Conservation (phyloP, 176 grass and related monocot genomes). For the Eragrostis nindensis region DNA sequence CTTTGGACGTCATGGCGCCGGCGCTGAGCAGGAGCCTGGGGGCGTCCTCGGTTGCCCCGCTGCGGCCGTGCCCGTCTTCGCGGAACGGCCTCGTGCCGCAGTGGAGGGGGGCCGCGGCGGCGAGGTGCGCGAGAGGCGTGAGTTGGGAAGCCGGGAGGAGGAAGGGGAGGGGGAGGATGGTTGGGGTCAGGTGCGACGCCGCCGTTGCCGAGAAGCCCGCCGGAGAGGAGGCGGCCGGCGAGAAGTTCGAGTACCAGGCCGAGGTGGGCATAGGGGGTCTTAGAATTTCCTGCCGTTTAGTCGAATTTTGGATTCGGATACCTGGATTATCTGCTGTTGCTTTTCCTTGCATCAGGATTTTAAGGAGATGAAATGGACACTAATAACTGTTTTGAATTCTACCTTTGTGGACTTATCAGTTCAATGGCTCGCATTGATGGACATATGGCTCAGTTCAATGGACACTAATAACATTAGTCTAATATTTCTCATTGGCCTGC, state of each 20-base stretch:
- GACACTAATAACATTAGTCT: too few relatives aligned
- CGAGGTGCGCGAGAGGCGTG: conserved; percentile 41
- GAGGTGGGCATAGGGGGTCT: conserved; percentile 46
- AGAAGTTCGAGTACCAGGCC: conserved; percentile 96
- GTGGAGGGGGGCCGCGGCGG: background rate
- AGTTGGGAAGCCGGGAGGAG: conserved; percentile 50
- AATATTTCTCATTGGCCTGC: conserved; percentile 32
- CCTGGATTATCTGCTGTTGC: conserved; percentile 1
- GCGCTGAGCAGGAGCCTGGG: conserved; percentile 64
- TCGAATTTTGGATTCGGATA: background rate
- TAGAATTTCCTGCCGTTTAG: background rate
- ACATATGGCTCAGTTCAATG: too few relatives aligned
- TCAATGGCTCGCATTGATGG: background rate
- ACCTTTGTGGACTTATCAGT: background rate
- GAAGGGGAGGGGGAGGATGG: conserved; percentile 40
- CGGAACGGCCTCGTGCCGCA: conserved; percentile 36
- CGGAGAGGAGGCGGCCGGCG: conserved; percentile 58
- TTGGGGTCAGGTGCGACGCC: conserved; percentile 61
- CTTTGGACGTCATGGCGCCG: conserved; percentile 48
- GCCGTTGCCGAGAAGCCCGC: conserved; percentile 75
- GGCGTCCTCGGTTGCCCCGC: conserved; percentile 57
- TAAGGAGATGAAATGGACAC: too few relatives aligned
- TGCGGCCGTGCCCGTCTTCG: conserved; percentile 40
- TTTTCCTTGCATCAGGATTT: background rate
- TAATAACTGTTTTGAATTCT: background rate